Evolutionary conservation across 352 stramenopile genomes (phyloP), one percentile per base, ranked within the genome.

Genomic region (Blastocystis hominis): DNA sequence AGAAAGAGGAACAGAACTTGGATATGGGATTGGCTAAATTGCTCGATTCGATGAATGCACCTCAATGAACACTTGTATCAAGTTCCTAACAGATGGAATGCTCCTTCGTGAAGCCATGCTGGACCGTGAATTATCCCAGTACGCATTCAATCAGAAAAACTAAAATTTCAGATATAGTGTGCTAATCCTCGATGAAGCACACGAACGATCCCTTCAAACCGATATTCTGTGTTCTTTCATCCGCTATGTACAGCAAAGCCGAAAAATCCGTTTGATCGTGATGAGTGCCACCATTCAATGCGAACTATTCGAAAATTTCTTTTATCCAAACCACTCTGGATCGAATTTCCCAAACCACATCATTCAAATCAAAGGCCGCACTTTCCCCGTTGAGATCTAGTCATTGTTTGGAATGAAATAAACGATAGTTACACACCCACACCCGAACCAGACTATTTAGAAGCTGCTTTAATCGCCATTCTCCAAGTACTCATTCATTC

Each of bases 31-130:
- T 30, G 94, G 94, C 0, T 94, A 97, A 89, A 92, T 91, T 0
- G 95, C 97, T 61, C 92, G 94, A 0, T 94, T 96, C 36, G 93
- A 97, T 76, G 91, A 90, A 1, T 93, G 92, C 75, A 92, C 93
- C 24, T 93, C 91, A 5, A 75, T 93, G 38, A 89, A 92, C 50
- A 98, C 95, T 47, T 93, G 95, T 34, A 91, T 98, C 7, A 92
- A 98, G 40, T 98, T 98, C 90, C 97, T 94, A 89, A 99, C 96
- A n/a, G 98, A 95, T 3, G 96, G 94, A 59, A 91, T 97, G 42
- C 89, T 99, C 13, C 92, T 99, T 64, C 93, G 93, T 7, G 90
- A 93, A 66, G 90, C 96, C 34, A 92, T 95, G 89, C 90, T 89
- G 54, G 91, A 95, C 64, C 89, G 89, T 50, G 90, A 89, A 15